A percentile compares a stretch with the other conserved stretches of the same genome.
These are phyloP conservation scores for Cryptococcus jaspeensis DNA, from an alignment of 1,284 basidiomycete genomes.

Conservation along the genomic window DNA sequence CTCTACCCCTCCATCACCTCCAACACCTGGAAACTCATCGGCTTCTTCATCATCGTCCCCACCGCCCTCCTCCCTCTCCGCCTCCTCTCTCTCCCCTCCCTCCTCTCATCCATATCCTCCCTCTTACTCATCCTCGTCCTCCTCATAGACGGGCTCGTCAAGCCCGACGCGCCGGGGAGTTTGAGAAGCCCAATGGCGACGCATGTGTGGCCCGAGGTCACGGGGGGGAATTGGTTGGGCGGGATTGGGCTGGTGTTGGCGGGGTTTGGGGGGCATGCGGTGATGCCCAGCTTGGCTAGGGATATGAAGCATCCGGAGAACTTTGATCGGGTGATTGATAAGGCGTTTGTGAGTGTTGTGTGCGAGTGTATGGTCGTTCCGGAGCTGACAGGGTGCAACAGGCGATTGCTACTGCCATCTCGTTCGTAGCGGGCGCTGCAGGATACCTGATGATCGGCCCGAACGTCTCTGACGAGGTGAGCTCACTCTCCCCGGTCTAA, in stretches of 20 bases:
- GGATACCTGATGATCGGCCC: constrained; percentile 93
- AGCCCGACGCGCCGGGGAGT: constrained; percentile 75
- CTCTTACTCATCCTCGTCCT: constrained; percentile 75
- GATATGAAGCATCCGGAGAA: constrained; percentile 84
- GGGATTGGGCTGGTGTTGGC: constrained; percentile 87
- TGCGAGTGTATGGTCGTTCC: too few relatives aligned
- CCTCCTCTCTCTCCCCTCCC: constrained; percentile 77
- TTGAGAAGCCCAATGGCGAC: constrained; percentile 74
- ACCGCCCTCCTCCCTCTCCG: constrained; percentile 80
- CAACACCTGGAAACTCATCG: constrained; percentile 71
- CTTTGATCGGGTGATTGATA: constrained; percentile 60
- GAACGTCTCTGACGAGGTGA: constrained; percentile 75
- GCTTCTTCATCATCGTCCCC: constrained; percentile 71
- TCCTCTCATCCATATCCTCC: constrained; percentile 78
- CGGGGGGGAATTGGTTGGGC: constrained; percentile 54
- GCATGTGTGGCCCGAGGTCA: constrained; percentile 59
- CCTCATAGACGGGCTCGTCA: constrained; percentile 78
- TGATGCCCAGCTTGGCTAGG: constrained; percentile 82
- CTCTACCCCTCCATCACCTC: constrained; percentile 67
- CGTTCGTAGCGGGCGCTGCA: constrained; percentile 74
- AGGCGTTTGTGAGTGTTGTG: constrained; percentile 38
- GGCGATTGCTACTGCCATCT: constrained; percentile 74
- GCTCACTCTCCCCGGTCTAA: constrained; percentile 16
- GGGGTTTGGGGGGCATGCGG: constrained; percentile 94
- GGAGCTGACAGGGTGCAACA: constrained; percentile 39